Evolutionary conservation across 495 filamentous ascomycete species (phyloP).

Genomic region (Penicillium fimorum): DNA sequence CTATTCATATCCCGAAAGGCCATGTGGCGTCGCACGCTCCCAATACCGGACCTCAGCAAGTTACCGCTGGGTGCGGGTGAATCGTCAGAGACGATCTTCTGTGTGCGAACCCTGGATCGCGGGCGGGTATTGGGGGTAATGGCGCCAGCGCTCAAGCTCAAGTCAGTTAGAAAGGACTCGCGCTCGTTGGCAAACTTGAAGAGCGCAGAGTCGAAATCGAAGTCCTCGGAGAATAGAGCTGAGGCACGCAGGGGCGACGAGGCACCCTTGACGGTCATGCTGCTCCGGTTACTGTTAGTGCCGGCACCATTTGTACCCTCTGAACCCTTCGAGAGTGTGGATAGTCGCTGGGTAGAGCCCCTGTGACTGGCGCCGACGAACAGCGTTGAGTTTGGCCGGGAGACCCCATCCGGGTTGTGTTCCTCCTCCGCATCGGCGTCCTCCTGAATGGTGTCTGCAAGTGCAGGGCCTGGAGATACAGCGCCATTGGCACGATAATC

Average conservation of each 20-base stretch:
- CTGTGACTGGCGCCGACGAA: slow-evolving; percentile 50
- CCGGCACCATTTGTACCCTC: slow-evolving; percentile 57
- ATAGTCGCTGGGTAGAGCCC: slow-evolving; percentile 65
- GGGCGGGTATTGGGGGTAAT: slow-evolving; percentile 67
- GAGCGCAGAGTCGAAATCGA: slow-evolving; percentile 90
- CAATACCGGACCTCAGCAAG: slow-evolving; percentile 56
- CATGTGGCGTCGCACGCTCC: slow-evolving; percentile 81
- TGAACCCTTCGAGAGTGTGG: slow-evolving; percentile 61
- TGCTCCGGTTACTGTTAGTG: slow-evolving; percentile 93
- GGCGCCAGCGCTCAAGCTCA: slow-evolving; percentile 84
- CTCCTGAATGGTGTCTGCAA: slow-evolving; percentile 81
- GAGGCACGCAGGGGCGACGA: slow-evolving; percentile 40
- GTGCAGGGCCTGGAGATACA: slow-evolving; percentile 48
- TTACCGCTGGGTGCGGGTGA: slow-evolving; percentile 36
- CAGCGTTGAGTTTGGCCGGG: slow-evolving; percentile 54
- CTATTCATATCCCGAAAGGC: slow-evolving; percentile 93
- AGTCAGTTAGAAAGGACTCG: slow-evolving; percentile 89
- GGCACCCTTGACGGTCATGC: slow-evolving; percentile 71
- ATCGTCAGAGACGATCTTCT: slow-evolving; percentile 81
- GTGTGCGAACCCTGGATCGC: slow-evolving; percentile 71
- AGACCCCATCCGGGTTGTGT: slow-evolving; percentile 36
- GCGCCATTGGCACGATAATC: slow-evolving; percentile 49
- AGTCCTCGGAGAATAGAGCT: slow-evolving; percentile 53
- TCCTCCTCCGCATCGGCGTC: slow-evolving; percentile 64
- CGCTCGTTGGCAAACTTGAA: slow-evolving; percentile 92